Evolutionary conservation across 768 basidiomycete species (phyloP).

Genomic region (Boletus eberwhitei): DNA sequence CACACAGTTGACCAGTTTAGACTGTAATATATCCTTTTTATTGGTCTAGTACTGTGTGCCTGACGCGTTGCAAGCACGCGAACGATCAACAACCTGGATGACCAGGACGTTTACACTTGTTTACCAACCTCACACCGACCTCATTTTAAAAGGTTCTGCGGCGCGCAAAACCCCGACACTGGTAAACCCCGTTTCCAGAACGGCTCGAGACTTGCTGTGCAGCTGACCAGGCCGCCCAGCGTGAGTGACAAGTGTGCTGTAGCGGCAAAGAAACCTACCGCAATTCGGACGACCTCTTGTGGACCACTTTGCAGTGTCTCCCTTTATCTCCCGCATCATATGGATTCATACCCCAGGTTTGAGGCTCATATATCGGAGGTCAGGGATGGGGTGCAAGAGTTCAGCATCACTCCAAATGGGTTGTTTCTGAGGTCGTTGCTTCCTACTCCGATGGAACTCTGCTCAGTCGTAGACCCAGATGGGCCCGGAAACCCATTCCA

Average conservation of each 20-base stretch:
- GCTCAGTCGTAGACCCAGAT: background rate
- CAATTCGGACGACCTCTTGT: constrained; percentile 9
- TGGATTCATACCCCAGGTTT: constrained; percentile 11
- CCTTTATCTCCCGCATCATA: constrained; percentile 7
- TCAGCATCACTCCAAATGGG: background rate
- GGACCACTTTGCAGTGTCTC: constrained; percentile 6
- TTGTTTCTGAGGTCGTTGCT: constrained; percentile 4
- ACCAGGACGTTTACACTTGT: too few species aligned
- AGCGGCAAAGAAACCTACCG: background rate
- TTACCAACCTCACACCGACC: too few species aligned
- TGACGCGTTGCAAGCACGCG: too few species aligned
- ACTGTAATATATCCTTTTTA: too few species aligned
- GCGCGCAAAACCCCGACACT: too few species aligned
- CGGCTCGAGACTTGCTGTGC: too few species aligned
- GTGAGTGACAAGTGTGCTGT: background rate
- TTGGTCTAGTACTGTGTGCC: too few species aligned
- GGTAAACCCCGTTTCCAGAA: too few species aligned
- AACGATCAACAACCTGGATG: too few species aligned
- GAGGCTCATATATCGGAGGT: background rate
- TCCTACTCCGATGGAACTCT: constrained; percentile 1
- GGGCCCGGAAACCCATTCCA: background rate
- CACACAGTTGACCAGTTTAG: too few species aligned
- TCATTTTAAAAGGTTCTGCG: too few species aligned
- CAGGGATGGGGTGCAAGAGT: background rate
- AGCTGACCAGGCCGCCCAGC: too few species aligned